Conservation (phyloP, 1,139 yeast genomes). For the Candida labiduridarum region DNA sequence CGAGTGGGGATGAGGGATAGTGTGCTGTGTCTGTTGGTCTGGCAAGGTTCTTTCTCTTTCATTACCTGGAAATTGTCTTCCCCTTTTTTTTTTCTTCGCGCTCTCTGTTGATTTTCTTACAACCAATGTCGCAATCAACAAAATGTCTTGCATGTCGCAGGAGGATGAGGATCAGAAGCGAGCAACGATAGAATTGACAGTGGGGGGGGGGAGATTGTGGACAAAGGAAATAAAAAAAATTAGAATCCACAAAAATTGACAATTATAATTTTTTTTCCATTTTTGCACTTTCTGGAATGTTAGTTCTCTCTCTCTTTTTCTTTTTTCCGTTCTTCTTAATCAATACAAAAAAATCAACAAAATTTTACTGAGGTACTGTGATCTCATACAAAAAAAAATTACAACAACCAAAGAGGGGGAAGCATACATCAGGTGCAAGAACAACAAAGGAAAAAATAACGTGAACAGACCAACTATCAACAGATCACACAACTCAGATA, state of each 20-base stretch:
- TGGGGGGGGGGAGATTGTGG: background rate
- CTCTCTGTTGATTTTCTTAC: background rate
- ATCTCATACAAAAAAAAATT: background rate
- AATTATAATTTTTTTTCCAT: background rate
- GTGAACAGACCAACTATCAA: no score
- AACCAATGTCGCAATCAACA: background rate
- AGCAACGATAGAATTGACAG: background rate
- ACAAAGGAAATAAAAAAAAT: background rate
- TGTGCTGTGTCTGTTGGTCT: background rate
- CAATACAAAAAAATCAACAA: background rate
- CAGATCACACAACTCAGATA: no score
- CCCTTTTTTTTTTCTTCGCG: background rate
- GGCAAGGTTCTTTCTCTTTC: background rate
- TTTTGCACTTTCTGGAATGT: background rate
- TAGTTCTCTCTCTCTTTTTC: background rate
- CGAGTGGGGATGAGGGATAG: background rate
- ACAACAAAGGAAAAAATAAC: background rate
- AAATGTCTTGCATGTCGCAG: background rate
- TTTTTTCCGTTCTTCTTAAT: background rate
- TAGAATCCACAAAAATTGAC: background rate
- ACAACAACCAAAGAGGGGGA: background rate
- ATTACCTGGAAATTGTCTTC: background rate
- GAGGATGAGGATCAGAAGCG: background rate
- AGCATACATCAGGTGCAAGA: background rate
- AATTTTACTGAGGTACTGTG: background rate